Conservation (phyloP, 352 stramenopile genomes). For the Globisporangium echinulatum region DNA sequence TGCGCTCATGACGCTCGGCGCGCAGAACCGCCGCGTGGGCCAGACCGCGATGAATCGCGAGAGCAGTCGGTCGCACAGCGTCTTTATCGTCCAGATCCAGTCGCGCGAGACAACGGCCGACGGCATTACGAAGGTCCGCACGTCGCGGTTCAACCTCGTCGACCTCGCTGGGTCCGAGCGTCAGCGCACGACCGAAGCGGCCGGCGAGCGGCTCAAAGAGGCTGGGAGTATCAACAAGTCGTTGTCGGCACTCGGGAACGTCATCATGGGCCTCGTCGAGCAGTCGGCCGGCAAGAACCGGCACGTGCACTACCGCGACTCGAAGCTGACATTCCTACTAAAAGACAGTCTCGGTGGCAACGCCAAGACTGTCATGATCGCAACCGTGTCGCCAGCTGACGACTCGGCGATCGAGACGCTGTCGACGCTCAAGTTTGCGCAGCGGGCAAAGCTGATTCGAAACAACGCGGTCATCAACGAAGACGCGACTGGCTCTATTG, state of each 20-base stretch:
- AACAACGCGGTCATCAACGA: slow-evolving; percentile 85
- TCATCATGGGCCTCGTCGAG: slow-evolving; percentile 90
- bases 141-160: slow-evolving; percentile 95
- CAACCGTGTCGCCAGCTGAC: slow-evolving; percentile 74
- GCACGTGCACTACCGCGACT: slow-evolving; percentile 83
- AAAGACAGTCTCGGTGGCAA: slow-evolving; percentile 84
- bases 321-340: slow-evolving; percentile 79
- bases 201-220: slow-evolving; percentile 94
- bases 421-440: slow-evolving; percentile 81
- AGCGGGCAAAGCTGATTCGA: slow-evolving; percentile 79
- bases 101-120: slow-evolving; percentile 48
- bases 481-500: slow-evolving; percentile 55
- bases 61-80: slow-evolving; percentile 78
- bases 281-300: slow-evolving; percentile 73
- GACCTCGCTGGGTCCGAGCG: slow-evolving; percentile 97
- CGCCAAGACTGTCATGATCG: slow-evolving; percentile 86
- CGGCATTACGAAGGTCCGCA: slow-evolving; percentile 59
- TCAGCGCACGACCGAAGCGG: slow-evolving; percentile 93
- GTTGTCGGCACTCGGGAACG: slow-evolving; percentile 93
- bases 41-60: slow-evolving; percentile 85
- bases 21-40: slow-evolving; percentile 69
- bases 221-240: slow-evolving; percentile 96
- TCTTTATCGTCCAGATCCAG: slow-evolving; percentile 81
- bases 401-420: slow-evolving; percentile 83
- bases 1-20: slow-evolving; percentile 67